These are phyloP conservation scores for Pyricularia grisea DNA, from an alignment of 2,329 filamentous ascomycete species.

Conservation along the genomic window DNA sequence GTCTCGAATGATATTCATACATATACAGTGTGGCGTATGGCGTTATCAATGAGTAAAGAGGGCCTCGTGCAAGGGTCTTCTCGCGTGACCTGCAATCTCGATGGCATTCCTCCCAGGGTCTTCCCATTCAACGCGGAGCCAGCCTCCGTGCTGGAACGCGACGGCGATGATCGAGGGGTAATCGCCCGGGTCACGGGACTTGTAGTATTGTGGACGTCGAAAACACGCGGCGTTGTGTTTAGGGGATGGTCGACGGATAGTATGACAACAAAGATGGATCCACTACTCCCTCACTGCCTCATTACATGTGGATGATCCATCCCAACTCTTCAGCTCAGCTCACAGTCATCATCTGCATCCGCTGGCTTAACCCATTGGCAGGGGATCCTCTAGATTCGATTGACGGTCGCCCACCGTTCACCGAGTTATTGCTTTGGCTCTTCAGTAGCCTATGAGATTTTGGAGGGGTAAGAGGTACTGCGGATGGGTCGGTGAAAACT, in stretches of 20 bases:
- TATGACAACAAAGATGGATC: not conserved
- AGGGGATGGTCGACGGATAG: not conserved
- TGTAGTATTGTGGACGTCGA: not conserved
- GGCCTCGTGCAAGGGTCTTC: not conserved
- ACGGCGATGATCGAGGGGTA: not conserved
- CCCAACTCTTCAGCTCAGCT: constrained; percentile 24
- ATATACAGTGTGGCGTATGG: constrained; percentile 6
- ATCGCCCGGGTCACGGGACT: not conserved
- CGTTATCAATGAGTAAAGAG: not conserved
- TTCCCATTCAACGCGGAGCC: not conserved
- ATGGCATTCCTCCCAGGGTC: not conserved
- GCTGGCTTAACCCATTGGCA: constrained; percentile 33
- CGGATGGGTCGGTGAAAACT: constrained; percentile 53
- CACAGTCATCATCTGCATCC: constrained; percentile 59
- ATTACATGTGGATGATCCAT: not conserved
- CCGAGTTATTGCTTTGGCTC: constrained; percentile 44
- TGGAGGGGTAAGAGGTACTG: not conserved
- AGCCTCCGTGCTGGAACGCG: not conserved
- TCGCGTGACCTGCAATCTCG: not conserved
- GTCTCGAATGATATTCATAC: constrained; percentile 7
- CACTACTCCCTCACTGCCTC: not conserved
- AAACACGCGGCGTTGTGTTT: not conserved
- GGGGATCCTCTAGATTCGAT: constrained; percentile 40
- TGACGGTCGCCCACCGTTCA: constrained; percentile 33
- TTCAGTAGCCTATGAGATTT: constrained; percentile 28